phyloP scores from a whole-genome alignment of 345 rosid genomes.

The Salix purpurea region DNA sequence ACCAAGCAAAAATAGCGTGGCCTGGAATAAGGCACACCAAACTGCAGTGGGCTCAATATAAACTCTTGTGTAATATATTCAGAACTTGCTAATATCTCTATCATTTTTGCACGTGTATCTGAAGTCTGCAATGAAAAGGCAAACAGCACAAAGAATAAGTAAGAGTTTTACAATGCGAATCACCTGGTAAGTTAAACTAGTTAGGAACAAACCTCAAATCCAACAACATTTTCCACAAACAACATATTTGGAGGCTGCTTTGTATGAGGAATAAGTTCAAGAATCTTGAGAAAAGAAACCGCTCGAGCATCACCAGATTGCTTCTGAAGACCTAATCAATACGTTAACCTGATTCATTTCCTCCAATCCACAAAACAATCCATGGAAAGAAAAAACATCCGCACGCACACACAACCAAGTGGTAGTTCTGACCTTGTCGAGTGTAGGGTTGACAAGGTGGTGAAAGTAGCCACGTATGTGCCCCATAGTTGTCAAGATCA shows the following conservation, averaged over 20 bases:
- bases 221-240: conserved; percentile 84
- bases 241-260: conserved; percentile 57
- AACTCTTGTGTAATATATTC: conserved; percentile 69
- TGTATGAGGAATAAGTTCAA: conserved; percentile 71
- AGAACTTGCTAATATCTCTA: conserved; percentile 48
- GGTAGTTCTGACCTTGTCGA: conserved; percentile 60
- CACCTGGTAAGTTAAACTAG: not conserved
- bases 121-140: conserved; percentile 53
- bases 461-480: conserved; percentile 93
- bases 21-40: conserved; percentile 93
- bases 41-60: conserved; percentile 87
- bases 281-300: conserved; percentile 77
- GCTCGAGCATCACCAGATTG: conserved; percentile 95
- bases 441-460: conserved; percentile 99
- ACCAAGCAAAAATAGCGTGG: conserved; percentile 97
- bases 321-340: conserved; percentile 71
- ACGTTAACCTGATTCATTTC: conserved; percentile 2
- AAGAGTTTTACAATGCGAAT: not conserved
- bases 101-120: conserved; percentile 70
- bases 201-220: conserved; percentile 66
- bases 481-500: conserved; percentile 61
- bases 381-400: not conserved
- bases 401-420: not conserved
- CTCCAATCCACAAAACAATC: conserved; percentile 4
- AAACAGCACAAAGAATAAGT: conserved; percentile 1